Base-by-base conservation (phyloP, 768 basidiomycete genomes). In the Russula ochroleuca region DNA sequence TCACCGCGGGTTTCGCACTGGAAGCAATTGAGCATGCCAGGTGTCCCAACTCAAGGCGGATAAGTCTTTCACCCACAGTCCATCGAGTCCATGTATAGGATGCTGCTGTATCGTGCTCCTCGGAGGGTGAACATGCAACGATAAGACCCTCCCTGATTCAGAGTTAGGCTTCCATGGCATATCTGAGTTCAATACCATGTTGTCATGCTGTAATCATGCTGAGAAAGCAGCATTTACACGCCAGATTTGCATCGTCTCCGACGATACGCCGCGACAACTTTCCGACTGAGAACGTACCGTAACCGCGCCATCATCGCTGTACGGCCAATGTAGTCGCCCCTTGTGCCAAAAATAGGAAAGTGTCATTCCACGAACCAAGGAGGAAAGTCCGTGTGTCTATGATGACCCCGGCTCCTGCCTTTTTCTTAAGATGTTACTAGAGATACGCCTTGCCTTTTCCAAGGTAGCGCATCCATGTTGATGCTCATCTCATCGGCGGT, bases 401-500 rank as follows among this genome's bases (percentile, higher is more conserved):
- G 40, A 6, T 41, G 15, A 41, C 10, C 41, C 3, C 9, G 25
- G 11, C 43, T 57, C 11, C 35, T 3, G 7, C 35, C 56, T 19
- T 19, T 11, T 31, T 43, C 57, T 21, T n/a, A 21, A 35, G 33
- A 33, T 28, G 17, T 51, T 11, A 33, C 3, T 17, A 43, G 43
- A 43, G 19, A 21, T 47, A n/a, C 21, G 11, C 45, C 45, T 47
- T 23, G 31, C 25, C n/a, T 45, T 33, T 49, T 8, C 19, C 52
- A 37, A 45, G 21, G 33, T 35, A 33, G 25, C 19, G 69, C 73
- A 31, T 63, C 70, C 21, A 62, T 75, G 48, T 67, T 73, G 25
- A 67, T 75, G n/a, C n/a, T n/a, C n/a, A n/a, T n/a, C n/a, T n/a
- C 57, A 73, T 75, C 64, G 74, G 75, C 64, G 74, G 75, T 49